phyloP scores from a whole-genome alignment of 164 flowering plant genomes.

The Sedum album region DNA sequence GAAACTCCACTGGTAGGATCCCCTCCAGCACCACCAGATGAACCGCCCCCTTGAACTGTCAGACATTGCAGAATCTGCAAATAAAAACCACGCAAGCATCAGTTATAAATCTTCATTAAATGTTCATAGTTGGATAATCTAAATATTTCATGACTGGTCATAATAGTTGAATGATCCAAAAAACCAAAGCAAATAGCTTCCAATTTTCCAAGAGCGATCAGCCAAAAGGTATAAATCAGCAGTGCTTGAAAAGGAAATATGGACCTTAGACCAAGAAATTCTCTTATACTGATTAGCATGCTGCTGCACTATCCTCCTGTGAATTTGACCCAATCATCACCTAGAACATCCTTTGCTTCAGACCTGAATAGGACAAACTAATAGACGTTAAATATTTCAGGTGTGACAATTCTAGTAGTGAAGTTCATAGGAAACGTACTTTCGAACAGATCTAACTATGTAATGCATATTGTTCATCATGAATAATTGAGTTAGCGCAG shows the following conservation, averaged over 20 bases:
- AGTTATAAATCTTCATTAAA: no score
- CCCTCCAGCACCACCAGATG: conserved; percentile 52
- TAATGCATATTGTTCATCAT: background rate
- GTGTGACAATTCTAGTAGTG: no score
- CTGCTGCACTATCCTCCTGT: conserved; percentile 14
- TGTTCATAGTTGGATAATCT: background rate
- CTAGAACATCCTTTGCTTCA: conserved; percentile 10
- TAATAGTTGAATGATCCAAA: background rate
- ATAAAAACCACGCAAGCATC: background rate
- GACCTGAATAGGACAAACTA: background rate
- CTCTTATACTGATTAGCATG: conserved; percentile 14
- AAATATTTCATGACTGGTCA: background rate
- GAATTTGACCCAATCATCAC: conserved; percentile 13
- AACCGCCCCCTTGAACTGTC: conserved; percentile 49
- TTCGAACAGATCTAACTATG: background rate
- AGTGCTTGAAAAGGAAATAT: background rate
- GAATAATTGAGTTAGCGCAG: background rate
- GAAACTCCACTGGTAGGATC: conserved; percentile 59
- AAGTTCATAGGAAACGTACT: background rate
- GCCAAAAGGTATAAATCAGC: background rate
- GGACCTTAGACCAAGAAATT: conserved; percentile 13
- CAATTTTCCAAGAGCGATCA: no score
- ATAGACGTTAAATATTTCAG: background rate
- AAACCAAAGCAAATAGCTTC: background rate
- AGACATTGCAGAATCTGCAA: conserved; percentile 76